Conservation (phyloP, 805 yeast species). For the Millerozyma miso region DNA sequence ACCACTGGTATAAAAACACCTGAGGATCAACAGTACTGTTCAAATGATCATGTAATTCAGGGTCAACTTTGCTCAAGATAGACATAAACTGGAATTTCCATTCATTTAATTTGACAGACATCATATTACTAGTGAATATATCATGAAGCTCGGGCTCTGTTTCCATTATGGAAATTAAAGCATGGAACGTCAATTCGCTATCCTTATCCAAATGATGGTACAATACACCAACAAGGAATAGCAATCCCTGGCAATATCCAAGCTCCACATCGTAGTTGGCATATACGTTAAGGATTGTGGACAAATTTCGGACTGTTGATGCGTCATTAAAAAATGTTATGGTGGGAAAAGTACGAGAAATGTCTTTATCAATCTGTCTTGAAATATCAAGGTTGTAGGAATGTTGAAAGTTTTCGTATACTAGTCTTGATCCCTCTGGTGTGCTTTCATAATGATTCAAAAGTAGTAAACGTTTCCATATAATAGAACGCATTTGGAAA, state of each 20-base stretch:
- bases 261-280: conserved; percentile 61
- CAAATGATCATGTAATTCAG: conserved; percentile 42
- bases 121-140: conserved; percentile 46
- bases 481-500: conserved; percentile 35
- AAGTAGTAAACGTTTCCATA: conserved; percentile 41
- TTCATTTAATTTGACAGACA: conserved; percentile 49
- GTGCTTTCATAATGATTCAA: conserved; percentile 24
- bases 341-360: conserved; percentile 57
- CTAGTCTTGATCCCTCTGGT: conserved; percentile 31
- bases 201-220: conserved; percentile 35
- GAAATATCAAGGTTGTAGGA: conserved; percentile 36
- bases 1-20: conserved; percentile 61
- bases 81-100: conserved; percentile 50
- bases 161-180: conserved; percentile 56
- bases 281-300: conserved; percentile 55
- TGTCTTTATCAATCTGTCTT: conserved; percentile 51
- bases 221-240: conserved; percentile 59
- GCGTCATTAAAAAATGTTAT: conserved; percentile 43
- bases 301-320: conserved; percentile 43
- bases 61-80: conserved; percentile 38
- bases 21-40: conserved; percentile 37
- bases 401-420: conserved; percentile 39
- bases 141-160: conserved; percentile 47
- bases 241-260: conserved; percentile 67
- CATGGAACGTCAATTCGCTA: conserved; percentile 42